These are phyloP conservation scores for Monilinia vaccinii-corymbosi DNA, from an alignment of 2,329 filamentous ascomycete genomes.

Conservation along the genomic window DNA sequence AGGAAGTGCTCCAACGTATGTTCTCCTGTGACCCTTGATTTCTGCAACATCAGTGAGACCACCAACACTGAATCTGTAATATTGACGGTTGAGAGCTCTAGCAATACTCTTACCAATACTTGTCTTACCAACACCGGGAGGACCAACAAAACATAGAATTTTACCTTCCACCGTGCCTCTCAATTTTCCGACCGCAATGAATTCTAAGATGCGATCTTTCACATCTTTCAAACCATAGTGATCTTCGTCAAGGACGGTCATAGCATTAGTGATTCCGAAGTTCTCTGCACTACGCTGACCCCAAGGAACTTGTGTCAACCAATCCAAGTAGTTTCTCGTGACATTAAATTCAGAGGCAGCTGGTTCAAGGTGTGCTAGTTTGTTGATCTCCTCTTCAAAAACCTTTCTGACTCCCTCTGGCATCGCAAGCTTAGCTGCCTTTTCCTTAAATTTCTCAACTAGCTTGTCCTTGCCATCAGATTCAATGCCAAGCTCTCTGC, in stretches of 20 bases:
- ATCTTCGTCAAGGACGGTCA: constrained; percentile 86
- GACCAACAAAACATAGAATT: constrained; percentile 94
- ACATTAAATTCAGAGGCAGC: constrained; percentile 98
- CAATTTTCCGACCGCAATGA: constrained; percentile 95
- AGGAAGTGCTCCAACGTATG: constrained; percentile 90
- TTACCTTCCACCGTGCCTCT: constrained; percentile 96
- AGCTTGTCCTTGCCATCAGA: constrained; percentile 98
- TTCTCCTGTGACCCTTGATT: constrained; percentile 94
- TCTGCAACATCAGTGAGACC: constrained; percentile 95
- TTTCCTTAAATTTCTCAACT: constrained; percentile 95
- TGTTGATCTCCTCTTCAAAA: constrained; percentile 97
- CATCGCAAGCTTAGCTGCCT: constrained; percentile 89
- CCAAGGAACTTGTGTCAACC: constrained; percentile 98
- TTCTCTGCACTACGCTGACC: constrained; percentile 92
- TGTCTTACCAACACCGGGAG: constrained; percentile 95
- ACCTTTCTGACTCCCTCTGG: constrained; percentile 94
- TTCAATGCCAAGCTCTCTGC: constrained; percentile 88
- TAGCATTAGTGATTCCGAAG: constrained; percentile 87
- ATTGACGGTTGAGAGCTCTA: constrained; percentile 85
- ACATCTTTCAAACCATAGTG: constrained; percentile 96
- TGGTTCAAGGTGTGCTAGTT: constrained; percentile 88
- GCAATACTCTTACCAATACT: constrained; percentile 98
- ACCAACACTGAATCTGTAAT: constrained; percentile 97
- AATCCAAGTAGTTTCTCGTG: constrained; percentile 95
- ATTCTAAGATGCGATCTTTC: constrained; percentile 95